phyloP scores from a whole-genome alignment of 192 early-diverging fungal species.

The Backusella psychrophila region DNA sequence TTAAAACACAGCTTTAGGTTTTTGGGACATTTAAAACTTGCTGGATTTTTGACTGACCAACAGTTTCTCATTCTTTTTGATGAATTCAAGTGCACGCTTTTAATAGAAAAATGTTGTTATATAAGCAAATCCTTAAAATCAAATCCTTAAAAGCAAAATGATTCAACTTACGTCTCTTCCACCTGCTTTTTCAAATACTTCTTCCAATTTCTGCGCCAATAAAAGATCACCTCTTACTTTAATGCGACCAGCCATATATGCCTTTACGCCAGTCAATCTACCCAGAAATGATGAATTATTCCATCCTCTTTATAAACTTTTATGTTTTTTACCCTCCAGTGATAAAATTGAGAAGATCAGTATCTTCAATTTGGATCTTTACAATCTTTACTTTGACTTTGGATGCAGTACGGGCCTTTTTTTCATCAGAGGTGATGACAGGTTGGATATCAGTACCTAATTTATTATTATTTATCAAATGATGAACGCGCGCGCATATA shows the following conservation, averaged over 20 bases:
- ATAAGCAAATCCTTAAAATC: too few relatives aligned
- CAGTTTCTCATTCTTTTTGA: constrained; percentile 25
- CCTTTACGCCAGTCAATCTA: constrained; percentile 24
- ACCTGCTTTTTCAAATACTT: constrained; percentile 27
- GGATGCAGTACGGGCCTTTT: background rate
- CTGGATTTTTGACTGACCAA: constrained; percentile 6
- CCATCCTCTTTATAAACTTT: background rate
- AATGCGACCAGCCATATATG: constrained; percentile 24
- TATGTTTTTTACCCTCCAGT: constrained; percentile 32
- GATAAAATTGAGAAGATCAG: constrained; percentile 32
- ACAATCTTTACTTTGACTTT: constrained; percentile 21
- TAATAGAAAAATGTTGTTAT: background rate
- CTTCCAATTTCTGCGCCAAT: constrained; percentile 25
- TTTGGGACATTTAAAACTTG: background rate
- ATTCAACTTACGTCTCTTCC: constrained; percentile 22
- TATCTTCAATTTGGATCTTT: constrained; percentile 26
- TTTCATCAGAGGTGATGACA: constrained; percentile 23
- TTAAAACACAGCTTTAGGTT: background rate
- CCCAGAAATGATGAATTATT: background rate
- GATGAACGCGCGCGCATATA: too few relatives aligned
- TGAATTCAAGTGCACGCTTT: constrained; percentile 26
- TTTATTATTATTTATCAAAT: background rate
- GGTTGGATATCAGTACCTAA: constrained; percentile 21
- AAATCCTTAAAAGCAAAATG: too few relatives aligned
- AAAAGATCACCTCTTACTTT: constrained; percentile 28